phyloP scores from a whole-genome alignment of 257 asterid genomes.

The Osmanthus fragrans region DNA sequence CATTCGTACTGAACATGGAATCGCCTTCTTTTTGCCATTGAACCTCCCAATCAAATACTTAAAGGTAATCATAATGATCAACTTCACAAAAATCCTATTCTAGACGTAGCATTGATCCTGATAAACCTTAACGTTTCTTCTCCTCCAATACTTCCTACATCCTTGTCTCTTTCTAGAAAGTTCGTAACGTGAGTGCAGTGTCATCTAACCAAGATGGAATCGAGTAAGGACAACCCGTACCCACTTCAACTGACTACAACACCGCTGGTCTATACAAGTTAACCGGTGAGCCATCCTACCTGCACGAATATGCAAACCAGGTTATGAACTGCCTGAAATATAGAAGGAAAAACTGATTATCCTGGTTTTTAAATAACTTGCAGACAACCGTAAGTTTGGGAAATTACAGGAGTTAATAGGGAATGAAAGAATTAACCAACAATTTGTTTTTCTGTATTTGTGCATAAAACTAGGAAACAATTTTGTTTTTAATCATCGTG shows the following conservation, averaged over 20 bases:
- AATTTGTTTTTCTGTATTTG: neutral
- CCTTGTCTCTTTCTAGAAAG: neutral
- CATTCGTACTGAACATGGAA: neutral
- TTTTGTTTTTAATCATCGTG: neutral
- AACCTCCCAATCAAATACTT: neutral
- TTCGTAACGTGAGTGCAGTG: neutral
- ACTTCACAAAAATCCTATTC: neutral
- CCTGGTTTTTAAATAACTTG: neutral
- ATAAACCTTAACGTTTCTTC: neutral
- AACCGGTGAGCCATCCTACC: neutral
- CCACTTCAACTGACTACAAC: neutral
- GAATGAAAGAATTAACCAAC: neutral
- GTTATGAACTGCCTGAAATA: neutral
- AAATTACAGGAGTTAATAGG: neutral
- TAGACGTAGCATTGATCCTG: neutral
- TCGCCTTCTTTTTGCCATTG: neutral
- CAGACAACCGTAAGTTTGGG: neutral
- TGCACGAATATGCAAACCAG: neutral
- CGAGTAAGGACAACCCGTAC: neutral
- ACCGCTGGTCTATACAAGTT: neutral
- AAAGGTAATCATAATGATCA: neutral
- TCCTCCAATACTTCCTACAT: neutral
- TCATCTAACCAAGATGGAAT: neutral
- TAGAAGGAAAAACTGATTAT: neutral
- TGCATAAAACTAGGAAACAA: neutral